Conservation (phyloP, 768 basidiomycete genomes). For the Pulveroboletus sp. region DNA sequence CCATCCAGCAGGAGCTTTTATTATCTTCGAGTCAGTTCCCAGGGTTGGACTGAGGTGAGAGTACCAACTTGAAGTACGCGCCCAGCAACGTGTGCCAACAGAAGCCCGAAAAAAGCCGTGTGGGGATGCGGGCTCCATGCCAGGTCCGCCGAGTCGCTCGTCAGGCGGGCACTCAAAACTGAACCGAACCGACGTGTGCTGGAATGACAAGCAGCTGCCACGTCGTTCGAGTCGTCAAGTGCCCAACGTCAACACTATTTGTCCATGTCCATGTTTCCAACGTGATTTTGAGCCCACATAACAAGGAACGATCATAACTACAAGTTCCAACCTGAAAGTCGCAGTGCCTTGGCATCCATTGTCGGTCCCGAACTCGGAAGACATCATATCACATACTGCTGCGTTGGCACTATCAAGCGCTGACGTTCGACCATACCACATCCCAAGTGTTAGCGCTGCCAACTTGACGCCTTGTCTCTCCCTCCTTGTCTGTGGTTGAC, state of each 20-base stretch:
- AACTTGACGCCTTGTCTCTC: background rate
- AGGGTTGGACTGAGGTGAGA: background rate
- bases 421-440: background rate
- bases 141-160: background rate
- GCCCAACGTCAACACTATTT: background rate
- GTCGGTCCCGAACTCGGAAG: no score
- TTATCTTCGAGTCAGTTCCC: background rate
- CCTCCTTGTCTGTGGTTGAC: background rate
- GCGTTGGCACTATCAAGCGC: background rate
- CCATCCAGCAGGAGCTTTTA: background rate
- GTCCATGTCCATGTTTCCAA: no score
- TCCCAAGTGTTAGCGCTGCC: background rate
- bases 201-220: background rate
- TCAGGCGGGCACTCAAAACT: background rate
- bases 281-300: no score
- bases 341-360: no score
- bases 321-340: no score
- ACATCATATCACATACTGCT: no score
- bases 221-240: background rate
- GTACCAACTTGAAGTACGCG: no score
- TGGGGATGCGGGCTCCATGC: background rate
- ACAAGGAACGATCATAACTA: no score
- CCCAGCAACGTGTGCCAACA: conserved; percentile 1
- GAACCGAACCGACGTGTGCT: background rate
- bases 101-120: background rate